These are phyloP conservation scores for Hericium erinaceus DNA, from an alignment of 768 basidiomycete species.

Conservation along the genomic window DNA sequence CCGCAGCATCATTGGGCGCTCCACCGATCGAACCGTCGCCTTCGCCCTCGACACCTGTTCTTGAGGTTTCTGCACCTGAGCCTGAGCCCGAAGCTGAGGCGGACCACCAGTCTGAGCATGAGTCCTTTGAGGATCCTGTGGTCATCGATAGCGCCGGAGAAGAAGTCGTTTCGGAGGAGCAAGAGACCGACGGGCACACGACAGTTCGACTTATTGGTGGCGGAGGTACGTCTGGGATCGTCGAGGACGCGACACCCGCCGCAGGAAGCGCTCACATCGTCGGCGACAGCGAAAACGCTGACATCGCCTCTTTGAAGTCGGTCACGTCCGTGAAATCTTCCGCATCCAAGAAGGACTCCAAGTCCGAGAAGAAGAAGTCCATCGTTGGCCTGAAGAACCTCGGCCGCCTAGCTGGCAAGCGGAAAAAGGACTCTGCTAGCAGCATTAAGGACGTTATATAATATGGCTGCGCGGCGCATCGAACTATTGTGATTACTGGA, in stretches of 20 bases:
- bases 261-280: not conserved
- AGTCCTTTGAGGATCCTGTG: too few species aligned
- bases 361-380: conserved; percentile 51
- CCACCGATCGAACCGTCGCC: conserved; percentile 26
- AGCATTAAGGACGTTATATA: conserved; percentile 33
- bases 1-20: conserved; percentile 26
- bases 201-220: conserved; percentile 11
- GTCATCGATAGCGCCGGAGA: conserved; percentile 21
- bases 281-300: conserved; percentile 3
- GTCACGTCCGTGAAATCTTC: conserved; percentile 27
- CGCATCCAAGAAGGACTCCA: conserved; percentile 16
- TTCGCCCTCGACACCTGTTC: conserved; percentile 5
- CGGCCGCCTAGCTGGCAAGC: conserved; percentile 32
- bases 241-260: conserved; percentile 16
- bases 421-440: conserved; percentile 45
- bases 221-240: conserved; percentile 9
- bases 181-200: conserved; percentile 12
- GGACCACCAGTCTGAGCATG: not conserved
- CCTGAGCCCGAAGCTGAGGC: not conserved
- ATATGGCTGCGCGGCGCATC: not conserved
- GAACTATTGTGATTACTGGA: conserved; percentile 10
- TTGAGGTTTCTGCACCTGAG: not conserved
- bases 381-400: conserved; percentile 48
- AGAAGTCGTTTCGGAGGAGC: conserved; percentile 19
- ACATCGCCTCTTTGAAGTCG: conserved; percentile 18